Evolutionary conservation across 352 stramenopile genomes (phyloP), one percentile per base, ranked within the genome.

Genomic region (Phytophthora rubi): DNA sequence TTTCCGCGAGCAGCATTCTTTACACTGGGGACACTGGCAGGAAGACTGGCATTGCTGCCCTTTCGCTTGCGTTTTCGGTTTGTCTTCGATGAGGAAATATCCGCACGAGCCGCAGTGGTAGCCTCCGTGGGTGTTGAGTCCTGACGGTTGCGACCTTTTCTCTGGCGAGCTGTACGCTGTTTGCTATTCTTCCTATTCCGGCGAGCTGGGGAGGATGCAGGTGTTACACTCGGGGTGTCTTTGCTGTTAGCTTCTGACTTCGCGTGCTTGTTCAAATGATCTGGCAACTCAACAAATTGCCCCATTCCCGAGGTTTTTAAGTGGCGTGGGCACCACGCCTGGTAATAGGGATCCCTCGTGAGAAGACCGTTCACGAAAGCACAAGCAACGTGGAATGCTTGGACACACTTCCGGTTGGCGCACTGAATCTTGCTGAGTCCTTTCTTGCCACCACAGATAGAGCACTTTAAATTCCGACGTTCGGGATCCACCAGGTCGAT

Each of bases 351-450:
- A 52, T 90, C 80, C 9, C 69, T 71, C 0, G 82, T 90, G 6
- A 95, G 73, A 7, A 88, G 65, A 0, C 88, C 88, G 30, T 89
- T 89, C 26, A 95, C 82, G 44, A 82, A 93, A 3, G 88, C 88
- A 59, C 88, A 95, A 2, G 85, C 65, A 6, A 95, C 85, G 54
- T 95, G 88, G 55, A 82, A 92, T 18, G 88, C 79, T 12, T 76
- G 71, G 18, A 79, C 63, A 68, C 88, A 95, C 16, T 88, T 89
- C 64, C 85, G 81, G 65, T 80, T 76, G 6, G 77, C 73, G 59
- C 88, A 95, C 69, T 95, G 88, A 59, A 95, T 85, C 70, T 95
- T 95, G 70, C 87, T 93, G n/a, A 91, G 49, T 0, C 88, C 88
- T 30, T 86, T 83, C 30, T 80, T 77, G 7, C 77, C 79, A 30